A percentile compares a stretch with the other conserved stretches of the same genome.
Conservation (phyloP, 345 rosid genomes). For the Heritiera littoralis region DNA sequence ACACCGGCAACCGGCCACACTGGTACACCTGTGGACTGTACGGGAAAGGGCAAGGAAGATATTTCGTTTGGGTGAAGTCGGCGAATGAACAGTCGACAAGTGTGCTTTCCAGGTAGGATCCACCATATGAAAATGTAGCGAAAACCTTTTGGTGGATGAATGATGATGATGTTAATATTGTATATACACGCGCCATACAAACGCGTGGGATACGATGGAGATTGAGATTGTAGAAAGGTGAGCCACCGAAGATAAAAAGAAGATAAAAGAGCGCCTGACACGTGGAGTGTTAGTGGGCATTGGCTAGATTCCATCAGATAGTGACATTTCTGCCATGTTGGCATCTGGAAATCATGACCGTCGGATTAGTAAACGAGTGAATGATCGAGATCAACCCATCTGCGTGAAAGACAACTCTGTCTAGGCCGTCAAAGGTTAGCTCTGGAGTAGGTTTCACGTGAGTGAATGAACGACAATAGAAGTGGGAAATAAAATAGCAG, state of each 20-base stretch:
- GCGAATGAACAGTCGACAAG: not conserved
- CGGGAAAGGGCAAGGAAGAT: not conserved
- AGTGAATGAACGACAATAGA: slow-evolving; percentile 17
- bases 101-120: slow-evolving; percentile 6
- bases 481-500: not conserved
- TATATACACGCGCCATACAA: not conserved
- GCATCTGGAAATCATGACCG: slow-evolving; percentile 33
- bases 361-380: slow-evolving; percentile 15
- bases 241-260: slow-evolving; percentile 5
- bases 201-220: not conserved
- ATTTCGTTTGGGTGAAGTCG: not conserved
- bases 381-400: slow-evolving; percentile 20
- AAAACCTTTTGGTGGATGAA: not conserved
- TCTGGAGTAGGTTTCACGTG: slow-evolving; percentile 26
- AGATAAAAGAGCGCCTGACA: slow-evolving; percentile 17
- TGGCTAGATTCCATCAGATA: slow-evolving; percentile 42
- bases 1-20: not conserved
- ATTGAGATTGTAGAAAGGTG: not conserved
- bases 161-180: not conserved
- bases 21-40: not conserved
- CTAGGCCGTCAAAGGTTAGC: slow-evolving; percentile 38
- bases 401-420: slow-evolving; percentile 28
- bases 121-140: not conserved
- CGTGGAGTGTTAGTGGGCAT: slow-evolving; percentile 39
- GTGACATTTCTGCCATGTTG: slow-evolving; percentile 53